Evolutionary conservation across 192 early-diverging fungal genomes (phyloP), one percentile per base, ranked within the genome.

Genomic region (Pilaira anomala): DNA sequence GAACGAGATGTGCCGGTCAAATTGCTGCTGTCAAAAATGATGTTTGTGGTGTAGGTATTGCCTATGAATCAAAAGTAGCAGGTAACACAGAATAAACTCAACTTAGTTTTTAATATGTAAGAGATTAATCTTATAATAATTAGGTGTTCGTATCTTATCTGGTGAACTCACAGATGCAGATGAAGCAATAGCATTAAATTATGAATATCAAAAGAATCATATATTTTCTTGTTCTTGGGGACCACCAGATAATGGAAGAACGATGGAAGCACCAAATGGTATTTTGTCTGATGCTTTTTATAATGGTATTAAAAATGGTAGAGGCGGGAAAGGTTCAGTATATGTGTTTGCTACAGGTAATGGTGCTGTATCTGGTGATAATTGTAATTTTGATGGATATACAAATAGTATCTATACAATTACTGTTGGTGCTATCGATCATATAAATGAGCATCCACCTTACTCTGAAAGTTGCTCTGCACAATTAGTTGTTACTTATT

Each of bases 321-420:
- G 93, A 16, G 73, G 25, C 54, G 85, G 93, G 42, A 80, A 87
- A 40, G 96, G 96, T 1, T 89, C 88, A 7, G 78, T 98, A 12
- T 98, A 80, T 66, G 92, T 98, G 2, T 98, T 97, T 80, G 96
- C 95, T 19, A 88, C 91, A 0, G 96, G 96, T 22, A 98, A 98
- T 65, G 96, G 96, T 5, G 94, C 86, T 0, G 66, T 67, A 0
- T 65, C 62, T 13, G 78, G 78, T 29, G 96, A 98, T 63, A 92
- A 98, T 71, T 98, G 96, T 70, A 98, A 98, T 69, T 93, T 84
- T 78, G 96, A 98, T 72, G 94, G 95, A 11, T 97, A 96, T 73
- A 93, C 94, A 7, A 98, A 98, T 69, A 91, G 88, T 68, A 92
- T 97, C 28, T 98, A 93, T 71, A 97, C 96, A 1, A 88, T 98